Evolutionary conservation across 1,284 basidiomycete species (phyloP).

Genomic region (Cutaneotrichosporon cavernicola): DNA sequence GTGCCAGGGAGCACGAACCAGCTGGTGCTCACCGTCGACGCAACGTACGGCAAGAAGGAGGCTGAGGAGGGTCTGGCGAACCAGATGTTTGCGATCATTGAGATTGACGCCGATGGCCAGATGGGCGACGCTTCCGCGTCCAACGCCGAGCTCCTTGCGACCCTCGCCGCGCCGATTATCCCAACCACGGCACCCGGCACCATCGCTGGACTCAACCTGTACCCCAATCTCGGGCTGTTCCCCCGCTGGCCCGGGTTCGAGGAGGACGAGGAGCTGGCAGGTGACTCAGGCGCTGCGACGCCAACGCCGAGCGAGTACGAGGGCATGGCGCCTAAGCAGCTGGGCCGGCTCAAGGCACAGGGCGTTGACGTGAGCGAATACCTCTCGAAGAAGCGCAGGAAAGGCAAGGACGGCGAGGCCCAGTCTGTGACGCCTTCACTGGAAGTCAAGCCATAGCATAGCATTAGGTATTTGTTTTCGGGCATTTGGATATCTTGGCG

Average conservation of each 20-base stretch:
- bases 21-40: constrained; percentile 47
- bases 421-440: not conserved
- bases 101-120: constrained; percentile 27
- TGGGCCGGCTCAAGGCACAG: constrained; percentile 48
- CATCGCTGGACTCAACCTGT: constrained; percentile 34
- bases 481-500: not conserved
- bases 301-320: constrained; percentile 24
- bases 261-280: constrained; percentile 46
- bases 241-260: constrained; percentile 52
- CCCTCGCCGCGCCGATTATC: constrained; percentile 12
- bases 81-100: constrained; percentile 13
- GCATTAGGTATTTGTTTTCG: not conserved
- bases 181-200: not conserved
- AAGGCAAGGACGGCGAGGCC: constrained; percentile 15
- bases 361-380: constrained; percentile 44
- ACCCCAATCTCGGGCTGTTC: constrained; percentile 43
- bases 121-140: not conserved
- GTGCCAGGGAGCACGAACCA: constrained; percentile 26
- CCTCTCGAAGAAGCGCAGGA: constrained; percentile 35
- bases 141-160: not conserved
- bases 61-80: constrained; percentile 20
- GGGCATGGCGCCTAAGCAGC: constrained; percentile 32
- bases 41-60: constrained; percentile 39
- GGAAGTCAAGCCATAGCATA: not conserved
- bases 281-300: constrained; percentile 10